Evolutionary conservation across 139 green algal genomes (phyloP).

Genomic region (Tetraselmis chui): DNA sequence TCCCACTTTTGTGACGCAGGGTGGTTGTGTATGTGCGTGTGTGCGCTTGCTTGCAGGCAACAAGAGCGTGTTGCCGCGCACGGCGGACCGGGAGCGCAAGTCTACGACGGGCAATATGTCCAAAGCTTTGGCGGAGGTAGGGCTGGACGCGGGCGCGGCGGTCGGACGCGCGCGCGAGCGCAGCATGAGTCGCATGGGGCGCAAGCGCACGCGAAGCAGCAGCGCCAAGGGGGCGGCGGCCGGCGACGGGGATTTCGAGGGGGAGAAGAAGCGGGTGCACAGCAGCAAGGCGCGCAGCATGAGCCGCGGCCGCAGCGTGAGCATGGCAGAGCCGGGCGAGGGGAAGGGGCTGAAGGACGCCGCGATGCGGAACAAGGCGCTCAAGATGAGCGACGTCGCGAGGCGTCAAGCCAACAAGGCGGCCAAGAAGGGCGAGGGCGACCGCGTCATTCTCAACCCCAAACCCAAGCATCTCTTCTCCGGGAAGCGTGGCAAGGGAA

Average conservation of each 20-base stretch:
- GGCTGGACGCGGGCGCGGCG: slow-evolving; percentile 78
- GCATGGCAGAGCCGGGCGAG: slow-evolving; percentile 36
- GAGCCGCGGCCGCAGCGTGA: slow-evolving; percentile 64
- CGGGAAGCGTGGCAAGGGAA: slow-evolving; percentile 76
- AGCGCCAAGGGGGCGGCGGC: slow-evolving; percentile 36
- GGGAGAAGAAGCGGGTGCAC: slow-evolving; percentile 70
- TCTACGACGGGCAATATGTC: slow-evolving; percentile 35
- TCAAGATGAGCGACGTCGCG: slow-evolving; percentile 82
- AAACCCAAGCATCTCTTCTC: slow-evolving; percentile 97
- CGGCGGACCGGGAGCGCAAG: slow-evolving; percentile 44
- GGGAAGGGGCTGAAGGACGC: slow-evolving; percentile 72
- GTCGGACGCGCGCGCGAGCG: slow-evolving; percentile 49
- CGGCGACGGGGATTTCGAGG: slow-evolving; percentile 35
- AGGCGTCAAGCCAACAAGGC: slow-evolving; percentile 65
- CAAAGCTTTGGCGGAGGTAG: slow-evolving; percentile 61
- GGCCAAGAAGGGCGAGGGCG: slow-evolving; percentile 52
- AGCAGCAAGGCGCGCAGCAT: slow-evolving; percentile 77
- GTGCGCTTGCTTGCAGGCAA: too few species aligned
- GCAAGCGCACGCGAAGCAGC: slow-evolving; percentile 59
- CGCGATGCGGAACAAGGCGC: slow-evolving; percentile 68
- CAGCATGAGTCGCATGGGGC: slow-evolving; percentile 45
- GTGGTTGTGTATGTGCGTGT: too few species aligned
- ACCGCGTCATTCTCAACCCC: slow-evolving; percentile 70
- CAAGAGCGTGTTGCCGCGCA: slow-evolving; percentile 62
- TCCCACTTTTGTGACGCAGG: too few species aligned